A percentile compares a stretch with the other conserved stretches of the same genome.
Evolutionary conservation across 2,329 filamentous ascomycete genomes (phyloP).

Genomic region (Alternaria sp.): DNA sequence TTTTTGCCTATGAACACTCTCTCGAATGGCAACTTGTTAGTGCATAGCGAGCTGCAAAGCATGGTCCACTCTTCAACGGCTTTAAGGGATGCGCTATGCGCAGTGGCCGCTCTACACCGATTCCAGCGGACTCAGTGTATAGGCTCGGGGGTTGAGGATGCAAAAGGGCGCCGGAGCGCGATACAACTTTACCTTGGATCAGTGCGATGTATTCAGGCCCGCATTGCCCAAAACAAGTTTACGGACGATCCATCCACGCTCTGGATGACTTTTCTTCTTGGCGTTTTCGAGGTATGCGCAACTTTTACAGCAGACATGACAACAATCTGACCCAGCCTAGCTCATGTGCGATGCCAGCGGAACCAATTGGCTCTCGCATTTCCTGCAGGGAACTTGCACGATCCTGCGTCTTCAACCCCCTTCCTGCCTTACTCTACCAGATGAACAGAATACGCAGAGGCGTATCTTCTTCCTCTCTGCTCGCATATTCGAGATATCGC

Average conservation of each 20-base stretch:
- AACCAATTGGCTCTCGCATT: constrained; percentile 40
- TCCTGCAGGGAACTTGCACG: constrained; percentile 39
- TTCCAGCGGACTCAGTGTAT: neutral
- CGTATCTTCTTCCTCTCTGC: constrained; percentile 39
- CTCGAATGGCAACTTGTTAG: constrained; percentile 11
- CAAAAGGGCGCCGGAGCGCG: neutral
- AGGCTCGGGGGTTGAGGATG: constrained; percentile 5
- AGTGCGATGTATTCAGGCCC: constrained; percentile 24
- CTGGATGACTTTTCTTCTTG: constrained; percentile 40
- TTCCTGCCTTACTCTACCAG: constrained; percentile 13
- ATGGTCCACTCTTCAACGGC: constrained; percentile 25
- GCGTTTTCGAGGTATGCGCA: constrained; percentile 35
- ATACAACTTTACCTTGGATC: constrained; percentile 34
- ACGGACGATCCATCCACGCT: constrained; percentile 29
- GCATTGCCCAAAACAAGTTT: constrained; percentile 23
- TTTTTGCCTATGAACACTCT: constrained; percentile 38
- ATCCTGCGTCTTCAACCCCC: constrained; percentile 36
- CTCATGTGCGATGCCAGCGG: constrained; percentile 41
- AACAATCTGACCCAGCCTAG: constrained; percentile 18
- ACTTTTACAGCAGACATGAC: neutral
- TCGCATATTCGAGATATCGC: constrained; percentile 41
- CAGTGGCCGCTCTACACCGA: constrained; percentile 30
- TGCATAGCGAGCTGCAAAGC: constrained; percentile 22
- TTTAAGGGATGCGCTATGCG: constrained; percentile 32
- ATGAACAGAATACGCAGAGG: constrained; percentile 11